Conservation (phyloP, 2,329 filamentous ascomycete genomes). For the Pseudomassariella vexata region DNA sequence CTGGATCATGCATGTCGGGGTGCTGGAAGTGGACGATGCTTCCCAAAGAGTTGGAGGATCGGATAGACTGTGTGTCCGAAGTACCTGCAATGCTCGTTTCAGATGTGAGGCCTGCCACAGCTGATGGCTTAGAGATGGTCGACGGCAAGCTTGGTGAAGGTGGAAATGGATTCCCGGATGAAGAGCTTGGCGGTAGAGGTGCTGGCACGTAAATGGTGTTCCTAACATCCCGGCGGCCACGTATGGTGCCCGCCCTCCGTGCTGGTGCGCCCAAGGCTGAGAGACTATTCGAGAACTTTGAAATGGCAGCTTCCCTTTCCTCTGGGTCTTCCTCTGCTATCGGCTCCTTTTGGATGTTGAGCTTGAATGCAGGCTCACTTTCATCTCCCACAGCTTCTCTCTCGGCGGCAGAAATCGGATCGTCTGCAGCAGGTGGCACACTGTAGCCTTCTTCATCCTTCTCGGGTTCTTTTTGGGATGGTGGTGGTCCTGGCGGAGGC, state of each 20-base stretch:
- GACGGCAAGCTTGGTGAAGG: constrained; percentile 31
- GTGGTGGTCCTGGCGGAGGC: constrained; percentile 46
- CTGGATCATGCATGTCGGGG: constrained; percentile 71
- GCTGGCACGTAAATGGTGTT: constrained; percentile 80
- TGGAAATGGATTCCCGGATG: constrained; percentile 26
- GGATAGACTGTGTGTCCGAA: constrained; percentile 87
- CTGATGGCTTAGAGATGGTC: constrained; percentile 35
- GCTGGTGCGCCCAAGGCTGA: constrained; percentile 58
- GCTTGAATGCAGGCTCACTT: constrained; percentile 64
- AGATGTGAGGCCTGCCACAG: constrained; percentile 53
- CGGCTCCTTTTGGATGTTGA: constrained; percentile 73
- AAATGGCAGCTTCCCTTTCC: constrained; percentile 66
- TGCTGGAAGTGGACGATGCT: constrained; percentile 68
- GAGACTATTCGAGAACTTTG: constrained; percentile 69
- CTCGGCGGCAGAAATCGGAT: constrained; percentile 68
- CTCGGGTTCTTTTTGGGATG: constrained; percentile 34
- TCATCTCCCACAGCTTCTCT: constrained; percentile 58
- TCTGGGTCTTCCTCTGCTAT: constrained; percentile 73
- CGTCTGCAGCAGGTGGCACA: constrained; percentile 58
- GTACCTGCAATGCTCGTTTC: constrained; percentile 52
- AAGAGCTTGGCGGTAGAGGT: constrained; percentile 21
- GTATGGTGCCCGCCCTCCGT: constrained; percentile 68
- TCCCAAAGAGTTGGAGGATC: constrained; percentile 77
- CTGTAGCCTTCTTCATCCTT: constrained; percentile 74
- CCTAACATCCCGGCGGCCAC: constrained; percentile 84